Base-by-base conservation (phyloP, 23 red algal species). In the Gracilaria gracilis region DNA sequence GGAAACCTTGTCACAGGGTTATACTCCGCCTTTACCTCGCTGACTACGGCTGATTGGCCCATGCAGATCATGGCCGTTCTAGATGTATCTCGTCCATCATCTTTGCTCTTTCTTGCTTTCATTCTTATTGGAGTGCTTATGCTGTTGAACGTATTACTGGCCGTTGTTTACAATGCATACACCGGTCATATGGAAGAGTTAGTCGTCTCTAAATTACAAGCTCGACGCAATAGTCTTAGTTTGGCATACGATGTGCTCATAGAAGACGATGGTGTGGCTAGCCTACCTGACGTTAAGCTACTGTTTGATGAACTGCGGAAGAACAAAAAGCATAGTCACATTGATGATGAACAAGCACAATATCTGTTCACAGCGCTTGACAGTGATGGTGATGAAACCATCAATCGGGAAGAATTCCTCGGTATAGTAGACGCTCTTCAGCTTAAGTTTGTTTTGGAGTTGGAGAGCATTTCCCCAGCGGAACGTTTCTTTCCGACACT, bases 151-250 rank as follows among this genome's bases (percentile, higher is more conserved):
- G 75, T 94, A 12, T 62, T 94, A 23, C 74, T 88, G 31, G 92
- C 92, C 32, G 84, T 88, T 29, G 92, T 94, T 36, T 94, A 94
- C 57, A 94, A 94, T 44, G 84, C 92, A 39, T 94, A 94, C 51
- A 94, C 92, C 35, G 58, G 77, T 21, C 69, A 94, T 59, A 82
- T 94, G 40, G 89, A 92, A 62, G 79, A 92, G 7, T 35, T 84
- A 7, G 89, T 92, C 46, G 66, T 92, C 29, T 24, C 36, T 9
- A 83, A 84, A 57, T 19, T 84, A 27, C 59, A 32, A 51, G 54
- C n/a, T 55, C 59, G 80, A 24, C 69, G 89, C 54, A 14, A 84
- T 38, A 92, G 80, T 49, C 40, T 92, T n/a, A 78, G 57, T 37
- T 39, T 92, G 9, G 89, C 89, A 4, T 92, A 84, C 48, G 79